Evolutionary conservation across 306 rosid genomes (phyloP).

Genomic region (Cicer pinnatifidum): DNA sequence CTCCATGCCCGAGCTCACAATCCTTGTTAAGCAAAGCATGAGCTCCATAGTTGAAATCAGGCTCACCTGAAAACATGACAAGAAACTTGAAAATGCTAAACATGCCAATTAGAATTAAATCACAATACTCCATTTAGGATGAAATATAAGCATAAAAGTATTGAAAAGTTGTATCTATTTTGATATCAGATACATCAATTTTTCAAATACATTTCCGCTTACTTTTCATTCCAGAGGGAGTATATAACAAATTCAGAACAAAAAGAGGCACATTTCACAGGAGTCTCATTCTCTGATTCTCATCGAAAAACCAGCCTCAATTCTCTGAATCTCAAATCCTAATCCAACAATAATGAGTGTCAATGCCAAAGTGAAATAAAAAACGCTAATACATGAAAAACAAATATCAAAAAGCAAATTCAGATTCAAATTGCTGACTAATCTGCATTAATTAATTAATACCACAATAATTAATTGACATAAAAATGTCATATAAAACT

Average conservation of each 20-base stretch:
- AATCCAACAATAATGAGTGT: background rate
- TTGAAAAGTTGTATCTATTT: no score
- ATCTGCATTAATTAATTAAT: slow-evolving; percentile 37
- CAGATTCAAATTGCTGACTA: slow-evolving; percentile 42
- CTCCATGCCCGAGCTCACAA: slow-evolving; percentile 99
- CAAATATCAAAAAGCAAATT: slow-evolving; percentile 1
- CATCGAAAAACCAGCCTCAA: background rate
- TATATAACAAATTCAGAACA: background rate
- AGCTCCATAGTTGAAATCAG: slow-evolving; percentile 92
- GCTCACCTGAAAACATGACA: slow-evolving; percentile 98
- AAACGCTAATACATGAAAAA: slow-evolving; percentile 11
- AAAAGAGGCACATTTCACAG: slow-evolving; percentile 3
- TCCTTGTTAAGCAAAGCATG: slow-evolving; percentile 98
- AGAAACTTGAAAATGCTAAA: slow-evolving; percentile 42
- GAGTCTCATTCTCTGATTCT: background rate
- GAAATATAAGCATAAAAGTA: no score
- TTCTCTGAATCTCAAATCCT: slow-evolving; percentile 11
- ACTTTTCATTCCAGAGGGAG: no score
- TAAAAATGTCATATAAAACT: slow-evolving; percentile 28
- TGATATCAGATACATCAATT: no score
- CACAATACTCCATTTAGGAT: background rate
- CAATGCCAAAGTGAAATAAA: background rate
- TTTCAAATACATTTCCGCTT: no score
- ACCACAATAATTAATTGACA: slow-evolving; percentile 21
- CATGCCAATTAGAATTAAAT: background rate